phyloP scores from a whole-genome alignment of 345 rosid genomes.

The Linum usitatissimum region DNA sequence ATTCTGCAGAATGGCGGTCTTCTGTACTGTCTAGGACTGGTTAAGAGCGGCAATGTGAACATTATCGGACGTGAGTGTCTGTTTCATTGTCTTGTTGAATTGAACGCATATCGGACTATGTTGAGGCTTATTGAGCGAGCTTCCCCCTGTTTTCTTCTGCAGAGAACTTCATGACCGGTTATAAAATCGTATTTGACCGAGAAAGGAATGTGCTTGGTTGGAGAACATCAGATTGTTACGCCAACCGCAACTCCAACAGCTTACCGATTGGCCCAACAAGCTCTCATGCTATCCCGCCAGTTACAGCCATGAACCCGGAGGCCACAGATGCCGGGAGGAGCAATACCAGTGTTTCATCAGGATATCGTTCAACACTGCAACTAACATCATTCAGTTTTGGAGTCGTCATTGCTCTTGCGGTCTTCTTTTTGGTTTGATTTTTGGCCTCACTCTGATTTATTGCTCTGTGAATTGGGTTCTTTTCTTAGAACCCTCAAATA shows the following conservation, averaged over 20 bases:
- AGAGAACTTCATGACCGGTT: slow-evolving; percentile 85
- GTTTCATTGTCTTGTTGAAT: background rate
- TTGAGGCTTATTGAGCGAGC: background rate
- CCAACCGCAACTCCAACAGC: slow-evolving; percentile 16
- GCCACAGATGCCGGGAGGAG: slow-evolving; percentile 32
- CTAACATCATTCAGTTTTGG: background rate
- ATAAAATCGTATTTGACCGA: slow-evolving; percentile 54
- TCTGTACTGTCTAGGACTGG: slow-evolving; percentile 58
- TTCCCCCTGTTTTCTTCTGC: slow-evolving; percentile 11
- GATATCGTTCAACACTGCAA: background rate
- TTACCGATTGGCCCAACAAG: slow-evolving; percentile 29
- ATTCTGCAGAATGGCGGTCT: slow-evolving; percentile 30
- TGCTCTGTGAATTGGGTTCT: background rate
- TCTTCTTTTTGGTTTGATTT: background rate
- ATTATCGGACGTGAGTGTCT: slow-evolving; percentile 85
- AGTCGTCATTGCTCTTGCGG: background rate
- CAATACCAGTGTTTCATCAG: background rate
- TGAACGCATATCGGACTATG: background rate
- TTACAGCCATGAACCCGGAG: slow-evolving; percentile 48
- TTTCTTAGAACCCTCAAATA: no score
- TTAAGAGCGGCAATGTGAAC: slow-evolving; percentile 55
- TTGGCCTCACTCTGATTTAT: background rate
- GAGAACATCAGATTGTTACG: slow-evolving; percentile 53
- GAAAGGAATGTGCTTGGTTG: slow-evolving; percentile 57
- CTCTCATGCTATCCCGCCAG: slow-evolving; percentile 36